Conservation (phyloP, 176 grass and related monocot species). For the Musa troglodytarum region DNA sequence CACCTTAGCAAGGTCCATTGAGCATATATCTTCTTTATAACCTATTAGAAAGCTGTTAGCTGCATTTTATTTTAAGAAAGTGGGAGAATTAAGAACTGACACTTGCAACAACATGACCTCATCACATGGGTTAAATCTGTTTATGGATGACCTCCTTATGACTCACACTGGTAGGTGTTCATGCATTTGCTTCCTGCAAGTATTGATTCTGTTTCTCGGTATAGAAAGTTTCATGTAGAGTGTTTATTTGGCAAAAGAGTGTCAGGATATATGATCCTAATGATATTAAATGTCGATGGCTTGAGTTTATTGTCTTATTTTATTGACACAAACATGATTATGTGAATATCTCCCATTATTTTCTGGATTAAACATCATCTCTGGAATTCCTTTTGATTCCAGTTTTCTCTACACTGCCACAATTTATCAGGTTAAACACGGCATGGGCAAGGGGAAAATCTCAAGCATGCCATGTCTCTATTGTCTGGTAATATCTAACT, state of each 20-base stretch:
- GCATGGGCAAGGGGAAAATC: conserved; percentile 37
- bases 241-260: background rate
- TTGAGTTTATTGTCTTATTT: background rate
- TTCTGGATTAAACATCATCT: background rate
- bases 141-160: too few relatives aligned
- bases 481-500: conserved; percentile 51
- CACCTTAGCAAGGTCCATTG: too few relatives aligned
- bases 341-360: background rate
- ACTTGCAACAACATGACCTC: too few relatives aligned
- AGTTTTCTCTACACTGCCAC: background rate
- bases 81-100: too few relatives aligned
- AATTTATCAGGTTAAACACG: conserved; percentile 46
- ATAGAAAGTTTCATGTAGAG: background rate
- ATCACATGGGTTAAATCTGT: too few relatives aligned
- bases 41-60: too few relatives aligned
- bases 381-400: background rate
- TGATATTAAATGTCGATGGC: background rate
- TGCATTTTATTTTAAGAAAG: too few relatives aligned
- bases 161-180: too few relatives aligned
- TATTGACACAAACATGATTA: background rate
- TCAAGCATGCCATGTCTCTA: conserved; percentile 44
- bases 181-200: too few relatives aligned
- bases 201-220: too few relatives aligned
- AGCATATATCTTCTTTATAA: too few relatives aligned
- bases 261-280: background rate